Percentiles rank a stretch among this genome's conserved stretches.
These are phyloP conservation scores for Puccinia horiana DNA, from an alignment of 1,284 basidiomycete species.

Conservation along the genomic window DNA sequence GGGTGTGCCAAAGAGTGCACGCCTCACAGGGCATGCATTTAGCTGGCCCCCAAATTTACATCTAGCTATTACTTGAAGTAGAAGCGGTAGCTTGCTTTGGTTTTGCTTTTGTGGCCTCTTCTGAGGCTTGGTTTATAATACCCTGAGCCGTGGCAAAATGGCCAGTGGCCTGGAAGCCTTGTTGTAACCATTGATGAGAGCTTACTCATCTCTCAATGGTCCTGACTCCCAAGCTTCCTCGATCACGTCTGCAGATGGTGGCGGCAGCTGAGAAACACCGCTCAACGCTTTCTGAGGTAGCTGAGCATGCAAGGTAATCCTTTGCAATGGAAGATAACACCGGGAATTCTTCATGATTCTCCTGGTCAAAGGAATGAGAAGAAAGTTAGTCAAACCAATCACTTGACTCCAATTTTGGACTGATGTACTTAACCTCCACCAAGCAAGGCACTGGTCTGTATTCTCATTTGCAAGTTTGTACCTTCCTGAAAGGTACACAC, in stretches of 20 bases:
- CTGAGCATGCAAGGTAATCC: constrained; percentile 7
- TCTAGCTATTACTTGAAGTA: no score
- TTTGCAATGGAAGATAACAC: background rate
- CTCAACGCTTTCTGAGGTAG: background rate
- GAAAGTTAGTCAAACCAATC: background rate
- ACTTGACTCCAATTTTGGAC: background rate
- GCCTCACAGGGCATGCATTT: no score
- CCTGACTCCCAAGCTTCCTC: no score
- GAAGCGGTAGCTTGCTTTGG: no score
- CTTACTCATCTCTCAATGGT: no score
- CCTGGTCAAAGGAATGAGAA: background rate
- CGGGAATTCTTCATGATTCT: background rate
- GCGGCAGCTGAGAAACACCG: background rate
- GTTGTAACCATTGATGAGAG: no score
- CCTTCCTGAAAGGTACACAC: background rate
- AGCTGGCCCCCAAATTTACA: no score
- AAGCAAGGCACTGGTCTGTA: background rate
- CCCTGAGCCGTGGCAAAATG: no score
- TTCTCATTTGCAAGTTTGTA: background rate
- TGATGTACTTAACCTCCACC: background rate
- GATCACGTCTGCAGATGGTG: background rate
- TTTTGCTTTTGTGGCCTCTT: no score
- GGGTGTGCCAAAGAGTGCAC: no score
- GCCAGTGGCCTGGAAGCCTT: no score
- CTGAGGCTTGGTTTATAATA: no score